Base-by-base conservation (phyloP, 1,139 yeast species). In the Kodamaea ohmeri region DNA sequence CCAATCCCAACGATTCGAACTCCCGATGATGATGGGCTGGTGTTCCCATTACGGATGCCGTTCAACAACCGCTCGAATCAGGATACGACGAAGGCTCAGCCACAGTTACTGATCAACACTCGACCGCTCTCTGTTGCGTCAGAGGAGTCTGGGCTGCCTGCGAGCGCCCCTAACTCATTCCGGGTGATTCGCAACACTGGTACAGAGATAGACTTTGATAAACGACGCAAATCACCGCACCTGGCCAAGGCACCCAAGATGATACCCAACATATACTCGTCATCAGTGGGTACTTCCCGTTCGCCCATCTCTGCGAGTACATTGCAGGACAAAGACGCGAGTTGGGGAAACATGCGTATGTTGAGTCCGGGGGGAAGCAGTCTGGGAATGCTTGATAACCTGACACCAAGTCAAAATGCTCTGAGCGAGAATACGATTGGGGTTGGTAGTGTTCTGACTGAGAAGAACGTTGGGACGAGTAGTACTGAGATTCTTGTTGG, bases 141-240 rank as follows among this genome's bases (percentile, higher is more conserved):
- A 19, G 11, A 18, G 16, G 12, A 9, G 6, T 29, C 32, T 15
- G 12, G 22, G 5, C 4, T 5, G 8, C 17, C 28, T 8, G 13
- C 11, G 26, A 31, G 8, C 7, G 26, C 13, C 11, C 9, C 14
- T 26, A 68, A 65, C 40, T 66, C 86, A 0, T 86, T 87, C 53
- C 71, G 83, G 44, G 83, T 86, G 0, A 71, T 86, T 11, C 61
- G 90, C 25, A 78, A 80, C n/a, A 78, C 75, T 30, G 67, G 74
- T 12, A 65, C 76, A 20, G 94, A 84, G 53, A 85, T 87, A 41
- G 89, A 88, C 60, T 86, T 87, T 55, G 94, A 87, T 52, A 82
- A 86, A 51, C 68, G 90, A 39, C 65, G 95, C 32, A 79, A 80
- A 36, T 82, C 95, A 0, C 95, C 95, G 1, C 83, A 76, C 50